Evolutionary conservation across 805 yeast species (phyloP).

Genomic region (Wickerhamiella lipophila): DNA sequence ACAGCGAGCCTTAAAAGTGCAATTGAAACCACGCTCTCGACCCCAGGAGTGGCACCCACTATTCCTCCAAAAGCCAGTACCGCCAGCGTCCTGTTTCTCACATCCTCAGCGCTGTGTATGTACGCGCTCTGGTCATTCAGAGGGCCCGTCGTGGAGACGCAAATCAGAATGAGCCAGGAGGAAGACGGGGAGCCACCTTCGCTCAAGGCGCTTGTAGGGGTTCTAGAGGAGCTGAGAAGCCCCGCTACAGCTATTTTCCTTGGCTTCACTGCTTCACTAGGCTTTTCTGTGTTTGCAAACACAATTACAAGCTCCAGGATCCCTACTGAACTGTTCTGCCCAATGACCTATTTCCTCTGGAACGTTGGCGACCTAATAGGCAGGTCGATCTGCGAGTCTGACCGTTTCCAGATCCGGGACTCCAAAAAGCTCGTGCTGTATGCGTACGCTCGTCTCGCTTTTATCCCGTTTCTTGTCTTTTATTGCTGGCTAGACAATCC

Average conservation of each 20-base stretch:
- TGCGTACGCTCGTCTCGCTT: constrained; percentile 39
- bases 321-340: constrained; percentile 41
- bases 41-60: too few species aligned
- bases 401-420: constrained; percentile 31
- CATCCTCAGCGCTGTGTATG: constrained; percentile 16
- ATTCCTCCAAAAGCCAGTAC: constrained; percentile 23
- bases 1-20: constrained; percentile 7
- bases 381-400: constrained; percentile 47
- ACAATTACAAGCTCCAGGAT: constrained; percentile 41
- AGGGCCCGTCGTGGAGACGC: constrained; percentile 11
- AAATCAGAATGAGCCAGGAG: constrained; percentile 15
- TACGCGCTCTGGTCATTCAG: constrained; percentile 13
- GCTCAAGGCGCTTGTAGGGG: background rate
- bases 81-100: constrained; percentile 31
- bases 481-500: constrained; percentile 44
- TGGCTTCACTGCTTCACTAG: constrained; percentile 59
- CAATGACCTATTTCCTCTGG: constrained; percentile 75
- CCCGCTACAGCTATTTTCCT: constrained; percentile 60
- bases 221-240: constrained; percentile 32
- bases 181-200: background rate
- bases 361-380: constrained; percentile 80
- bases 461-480: constrained; percentile 60
- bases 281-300: constrained; percentile 86
- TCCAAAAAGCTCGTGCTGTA: constrained; percentile 40
- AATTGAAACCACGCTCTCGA: constrained; percentile 5